Conservation (phyloP, 345 rosid species). For the Pistacia vera region DNA sequence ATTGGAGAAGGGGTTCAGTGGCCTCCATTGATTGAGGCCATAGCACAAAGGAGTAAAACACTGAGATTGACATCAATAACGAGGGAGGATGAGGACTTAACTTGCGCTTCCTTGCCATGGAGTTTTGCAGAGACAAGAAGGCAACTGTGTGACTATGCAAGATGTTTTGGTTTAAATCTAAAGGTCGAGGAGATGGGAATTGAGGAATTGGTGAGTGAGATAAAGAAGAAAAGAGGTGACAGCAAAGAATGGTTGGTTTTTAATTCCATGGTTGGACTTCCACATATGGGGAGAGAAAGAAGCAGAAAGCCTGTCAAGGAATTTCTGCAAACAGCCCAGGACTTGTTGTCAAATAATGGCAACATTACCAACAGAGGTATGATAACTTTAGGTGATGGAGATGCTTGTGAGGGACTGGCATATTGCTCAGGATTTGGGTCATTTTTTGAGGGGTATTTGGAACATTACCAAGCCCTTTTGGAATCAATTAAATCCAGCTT, state of each 20-base stretch:
- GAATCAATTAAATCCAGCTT: constrained; percentile 45
- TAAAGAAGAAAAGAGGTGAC: constrained; percentile 27
- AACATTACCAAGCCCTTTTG: constrained; percentile 35
- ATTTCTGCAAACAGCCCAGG: constrained; percentile 37
- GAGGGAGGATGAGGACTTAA: constrained; percentile 29
- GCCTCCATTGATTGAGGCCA: constrained; percentile 46
- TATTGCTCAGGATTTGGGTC: constrained; percentile 26
- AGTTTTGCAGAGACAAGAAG: constrained; percentile 32
- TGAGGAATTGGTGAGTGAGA: constrained; percentile 32
- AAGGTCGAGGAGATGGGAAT: constrained; percentile 36
- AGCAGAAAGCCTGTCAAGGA: constrained; percentile 33
- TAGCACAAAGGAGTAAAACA: constrained; percentile 21
- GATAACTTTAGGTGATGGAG: constrained; percentile 42
- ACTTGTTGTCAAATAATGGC: neutral
- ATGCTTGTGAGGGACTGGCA: constrained; percentile 17
- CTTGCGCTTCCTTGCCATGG: constrained; percentile 10
- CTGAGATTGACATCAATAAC: constrained; percentile 40
- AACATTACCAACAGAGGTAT: constrained; percentile 25
- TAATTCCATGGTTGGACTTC: constrained; percentile 52
- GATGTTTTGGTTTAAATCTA: constrained; percentile 28
- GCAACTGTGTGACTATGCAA: constrained; percentile 33
- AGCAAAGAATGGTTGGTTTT: constrained; percentile 42
- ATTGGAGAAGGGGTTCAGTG: constrained; percentile 56
- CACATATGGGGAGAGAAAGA: constrained; percentile 44
- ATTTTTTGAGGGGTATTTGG: constrained; percentile 32